Percentiles rank a stretch among this genome's conserved stretches.
Conservation (phyloP, 306 rosid species). For the Trifolium dubium region DNA sequence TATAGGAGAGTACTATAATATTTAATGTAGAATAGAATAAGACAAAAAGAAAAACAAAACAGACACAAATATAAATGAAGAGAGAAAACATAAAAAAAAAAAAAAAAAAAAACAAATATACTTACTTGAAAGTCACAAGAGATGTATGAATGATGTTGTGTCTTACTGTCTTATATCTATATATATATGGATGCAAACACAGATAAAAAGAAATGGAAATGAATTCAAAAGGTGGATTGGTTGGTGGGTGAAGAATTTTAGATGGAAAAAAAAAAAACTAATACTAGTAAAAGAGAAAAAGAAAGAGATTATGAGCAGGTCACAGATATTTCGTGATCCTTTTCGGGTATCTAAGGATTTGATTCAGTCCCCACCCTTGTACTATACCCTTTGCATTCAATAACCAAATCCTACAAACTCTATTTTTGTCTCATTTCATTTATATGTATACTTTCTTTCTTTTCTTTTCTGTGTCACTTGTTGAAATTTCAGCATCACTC, state of each 20-base stretch:
- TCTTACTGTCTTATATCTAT: background rate
- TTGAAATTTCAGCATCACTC: conserved; percentile 43
- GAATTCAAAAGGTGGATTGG: conserved; percentile 43
- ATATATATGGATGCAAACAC: conserved; percentile 23
- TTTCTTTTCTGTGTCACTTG: conserved; percentile 41
- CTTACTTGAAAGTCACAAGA: conserved; percentile 54
- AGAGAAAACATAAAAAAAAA: conserved; percentile 30
- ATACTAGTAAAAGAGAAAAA: background rate
- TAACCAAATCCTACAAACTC: conserved; percentile 37
- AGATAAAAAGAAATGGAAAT: conserved; percentile 39
- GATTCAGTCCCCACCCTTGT: conserved; percentile 59
- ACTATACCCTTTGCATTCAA: background rate
- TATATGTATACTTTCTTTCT: conserved; percentile 8
- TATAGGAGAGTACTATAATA: conserved; percentile 43
- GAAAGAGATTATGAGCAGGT: conserved; percentile 43
- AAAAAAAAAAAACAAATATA: conserved; percentile 6
- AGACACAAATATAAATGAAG: conserved; percentile 42
- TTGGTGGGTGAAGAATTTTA: conserved; percentile 60
- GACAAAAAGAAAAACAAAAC: conserved; percentile 40
- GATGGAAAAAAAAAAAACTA: conserved; percentile 9
- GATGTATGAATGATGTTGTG: conserved; percentile 47
- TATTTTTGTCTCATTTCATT: conserved; percentile 43
- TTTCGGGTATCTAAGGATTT: conserved; percentile 74
- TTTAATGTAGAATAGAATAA: conserved; percentile 40
- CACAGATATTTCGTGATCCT: conserved; percentile 89